Conservation (phyloP, 2,329 filamentous ascomycete genomes). For the Ophiocordyceps polyrhachis-furcata region DNA sequence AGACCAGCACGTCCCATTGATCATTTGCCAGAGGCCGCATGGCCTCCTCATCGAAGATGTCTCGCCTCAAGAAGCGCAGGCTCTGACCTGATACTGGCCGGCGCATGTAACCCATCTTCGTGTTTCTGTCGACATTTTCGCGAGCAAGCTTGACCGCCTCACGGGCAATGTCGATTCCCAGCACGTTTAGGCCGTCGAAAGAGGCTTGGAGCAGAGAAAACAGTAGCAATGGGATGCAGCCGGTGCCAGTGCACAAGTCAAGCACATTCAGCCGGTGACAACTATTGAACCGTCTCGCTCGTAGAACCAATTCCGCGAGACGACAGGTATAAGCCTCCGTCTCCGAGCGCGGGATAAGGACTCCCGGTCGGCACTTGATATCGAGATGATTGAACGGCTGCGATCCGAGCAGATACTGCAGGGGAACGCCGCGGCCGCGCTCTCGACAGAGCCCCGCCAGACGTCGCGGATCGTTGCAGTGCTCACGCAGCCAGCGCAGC, state of each 20-base stretch:
- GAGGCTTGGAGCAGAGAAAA: conserved; percentile 36
- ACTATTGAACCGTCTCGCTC: conserved; percentile 3
- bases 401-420: conserved; percentile 78
- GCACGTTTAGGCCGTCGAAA: conserved; percentile 26
- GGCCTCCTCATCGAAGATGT: conserved; percentile 28
- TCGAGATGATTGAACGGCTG: conserved; percentile 79
- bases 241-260: conserved; percentile 80
- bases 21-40: conserved; percentile 9
- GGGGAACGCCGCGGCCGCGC: conserved; percentile 45
- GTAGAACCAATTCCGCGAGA: conserved; percentile 27
- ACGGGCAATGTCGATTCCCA: conserved; percentile 56
- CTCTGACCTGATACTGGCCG: conserved; percentile 5
- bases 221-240: conserved; percentile 71
- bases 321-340: conserved; percentile 50
- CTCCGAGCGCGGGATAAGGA: conserved; percentile 71
- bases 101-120: conserved; percentile 8
- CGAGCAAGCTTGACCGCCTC: conserved; percentile 45
- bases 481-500: conserved; percentile 52
- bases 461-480: conserved; percentile 22
- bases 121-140: conserved; percentile 41
- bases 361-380: conserved; percentile 55
- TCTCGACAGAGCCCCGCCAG: conserved; percentile 25
- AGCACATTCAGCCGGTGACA: conserved; percentile 37
- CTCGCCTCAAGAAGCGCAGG: conserved; percentile 26
- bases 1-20: conserved; percentile 49